These are phyloP conservation scores for Pythium phragmitis DNA, from an alignment of 352 stramenopile genomes.

Conservation along the genomic window DNA sequence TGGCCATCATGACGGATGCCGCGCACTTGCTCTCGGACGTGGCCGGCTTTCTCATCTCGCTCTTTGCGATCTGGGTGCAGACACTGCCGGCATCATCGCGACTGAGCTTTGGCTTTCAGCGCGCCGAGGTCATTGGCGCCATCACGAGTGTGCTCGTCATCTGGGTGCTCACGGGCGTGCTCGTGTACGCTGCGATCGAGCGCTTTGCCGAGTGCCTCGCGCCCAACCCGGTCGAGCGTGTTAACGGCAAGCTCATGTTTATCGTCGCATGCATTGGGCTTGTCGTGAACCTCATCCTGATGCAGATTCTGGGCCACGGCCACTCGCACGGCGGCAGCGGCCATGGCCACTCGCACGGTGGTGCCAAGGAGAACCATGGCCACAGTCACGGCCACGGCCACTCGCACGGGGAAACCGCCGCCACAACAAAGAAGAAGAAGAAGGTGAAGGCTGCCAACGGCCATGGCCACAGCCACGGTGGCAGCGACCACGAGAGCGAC, in stretches of 20 bases:
- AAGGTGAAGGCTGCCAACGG: constrained; percentile 26
- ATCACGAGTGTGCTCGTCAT: constrained; percentile 94
- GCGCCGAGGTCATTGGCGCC: constrained; percentile 95
- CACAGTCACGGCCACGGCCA: constrained; percentile 43
- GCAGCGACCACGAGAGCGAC: constrained; percentile 30
- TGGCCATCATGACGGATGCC: constrained; percentile 95
- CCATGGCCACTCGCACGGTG: constrained; percentile 37
- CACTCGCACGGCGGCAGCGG: constrained; percentile 31
- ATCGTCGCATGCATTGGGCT: constrained; percentile 94
- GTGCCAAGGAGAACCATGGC: constrained; percentile 34
- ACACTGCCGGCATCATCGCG: constrained; percentile 54
- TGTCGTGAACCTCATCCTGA: constrained; percentile 95
- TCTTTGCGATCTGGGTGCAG: constrained; percentile 77
- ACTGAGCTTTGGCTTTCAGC: constrained; percentile 94
- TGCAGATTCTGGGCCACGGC: constrained; percentile 89
- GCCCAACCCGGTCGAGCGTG: constrained; percentile 70
- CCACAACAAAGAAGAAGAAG: constrained; percentile 9
- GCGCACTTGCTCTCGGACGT: constrained; percentile 81
- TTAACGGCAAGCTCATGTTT: constrained; percentile 97
- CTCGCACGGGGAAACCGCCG: constrained; percentile 27
- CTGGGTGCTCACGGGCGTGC: constrained; percentile 92
- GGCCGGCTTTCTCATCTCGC: constrained; percentile 76
- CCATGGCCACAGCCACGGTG: constrained; percentile 39
- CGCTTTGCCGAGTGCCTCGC: constrained; percentile 81
- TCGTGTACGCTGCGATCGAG: constrained; percentile 93